Evolutionary conservation across 1,139 yeast genomes (phyloP).

Genomic region (Yamadazyma kanchanaburiensis): DNA sequence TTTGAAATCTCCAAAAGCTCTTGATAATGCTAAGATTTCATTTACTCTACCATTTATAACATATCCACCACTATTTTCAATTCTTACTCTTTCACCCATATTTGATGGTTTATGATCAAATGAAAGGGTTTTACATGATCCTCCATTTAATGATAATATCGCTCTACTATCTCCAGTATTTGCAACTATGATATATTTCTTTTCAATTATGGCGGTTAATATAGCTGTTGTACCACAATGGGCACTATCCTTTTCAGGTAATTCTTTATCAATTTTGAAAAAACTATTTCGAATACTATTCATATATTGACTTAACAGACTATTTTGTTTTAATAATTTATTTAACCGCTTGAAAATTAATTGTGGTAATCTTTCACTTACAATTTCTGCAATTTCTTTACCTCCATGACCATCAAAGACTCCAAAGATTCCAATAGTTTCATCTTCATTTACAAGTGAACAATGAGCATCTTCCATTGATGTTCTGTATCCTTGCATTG

Average conservation of each 20-base stretch:
- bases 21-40: slow-evolving; percentile 66
- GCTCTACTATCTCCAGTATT: slow-evolving; percentile 78
- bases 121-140: slow-evolving; percentile 58
- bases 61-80: slow-evolving; percentile 72
- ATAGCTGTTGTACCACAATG: slow-evolving; percentile 73
- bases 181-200: slow-evolving; percentile 51
- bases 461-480: slow-evolving; percentile 79
- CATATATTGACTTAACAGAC: slow-evolving; percentile 16
- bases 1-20: slow-evolving; percentile 77
- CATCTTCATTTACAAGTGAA: slow-evolving; percentile 40
- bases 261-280: slow-evolving; percentile 53
- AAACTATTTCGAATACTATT: slow-evolving; percentile 50
- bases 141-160: slow-evolving; percentile 49
- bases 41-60: slow-evolving; percentile 68
- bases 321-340: slow-evolving; percentile 6
- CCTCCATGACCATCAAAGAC: slow-evolving; percentile 88
- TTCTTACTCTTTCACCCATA: slow-evolving; percentile 71
- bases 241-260: slow-evolving; percentile 40
- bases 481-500: slow-evolving; percentile 77
- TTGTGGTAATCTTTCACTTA: slow-evolving; percentile 43
- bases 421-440: slow-evolving; percentile 57
- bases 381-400: slow-evolving; percentile 51
- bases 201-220: slow-evolving; percentile 49
- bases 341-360: slow-evolving; percentile 29
- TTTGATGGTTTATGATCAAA: slow-evolving; percentile 77